Evolutionary conservation across 1,139 yeast species (phyloP).

Genomic region (Magnusiomyces ingens): DNA sequence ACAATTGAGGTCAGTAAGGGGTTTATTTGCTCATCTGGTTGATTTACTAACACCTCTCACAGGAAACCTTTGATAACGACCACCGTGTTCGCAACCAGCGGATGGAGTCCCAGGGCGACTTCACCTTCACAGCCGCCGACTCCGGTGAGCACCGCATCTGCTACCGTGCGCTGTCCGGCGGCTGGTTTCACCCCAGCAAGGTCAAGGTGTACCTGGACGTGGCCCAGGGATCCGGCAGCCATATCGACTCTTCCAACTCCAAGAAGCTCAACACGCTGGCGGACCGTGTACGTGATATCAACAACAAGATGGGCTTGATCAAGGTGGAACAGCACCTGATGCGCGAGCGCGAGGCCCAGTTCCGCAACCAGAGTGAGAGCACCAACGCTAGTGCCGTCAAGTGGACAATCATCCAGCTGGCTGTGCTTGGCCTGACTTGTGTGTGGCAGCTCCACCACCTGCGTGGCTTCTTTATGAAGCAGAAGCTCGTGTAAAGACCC

Average conservation of each 20-base stretch:
- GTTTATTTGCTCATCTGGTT: conserved; percentile 9
- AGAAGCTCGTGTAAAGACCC: conserved; percentile 45
- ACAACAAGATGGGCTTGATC: conserved; percentile 49
- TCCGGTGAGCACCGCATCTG: conserved; percentile 71
- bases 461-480: conserved; percentile 58
- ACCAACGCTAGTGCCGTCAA: conserved; percentile 58
- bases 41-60: conserved; percentile 16
- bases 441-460: conserved; percentile 63
- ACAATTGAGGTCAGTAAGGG: conserved; percentile 41
- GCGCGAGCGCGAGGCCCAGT: conserved; percentile 61
- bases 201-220: conserved; percentile 45
- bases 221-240: conserved; percentile 46
- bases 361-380: conserved; percentile 60
- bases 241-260: conserved; percentile 47
- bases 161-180: conserved; percentile 55
- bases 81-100: conserved; percentile 65
- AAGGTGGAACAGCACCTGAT: conserved; percentile 60
- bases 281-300: conserved; percentile 47
- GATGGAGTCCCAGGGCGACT: conserved; percentile 53
- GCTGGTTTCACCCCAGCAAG: conserved; percentile 48
- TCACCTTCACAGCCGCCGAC: conserved; percentile 62
- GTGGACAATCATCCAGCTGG: conserved; percentile 59
- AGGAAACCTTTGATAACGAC: conserved; percentile 58
- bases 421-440: conserved; percentile 52
- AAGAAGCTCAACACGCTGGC: conserved; percentile 45